Percentiles rank a stretch among this genome's conserved stretches.
phyloP scores from a whole-genome alignment of 495 filamentous ascomycete species.

The Talaromyces nanjingensis region DNA sequence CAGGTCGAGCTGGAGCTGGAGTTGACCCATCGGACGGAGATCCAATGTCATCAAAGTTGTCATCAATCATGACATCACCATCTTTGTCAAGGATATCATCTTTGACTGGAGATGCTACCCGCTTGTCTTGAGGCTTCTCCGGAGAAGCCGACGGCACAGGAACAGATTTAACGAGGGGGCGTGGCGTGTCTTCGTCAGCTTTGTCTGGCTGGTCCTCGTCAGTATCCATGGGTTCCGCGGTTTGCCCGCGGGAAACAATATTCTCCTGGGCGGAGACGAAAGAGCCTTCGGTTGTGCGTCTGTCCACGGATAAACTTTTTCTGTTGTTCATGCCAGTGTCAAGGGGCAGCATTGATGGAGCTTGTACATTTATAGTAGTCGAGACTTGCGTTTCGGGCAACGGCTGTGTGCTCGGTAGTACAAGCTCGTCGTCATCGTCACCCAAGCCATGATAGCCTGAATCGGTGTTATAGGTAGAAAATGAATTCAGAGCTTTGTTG shows the following conservation, averaged over 20 bases:
- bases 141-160: conserved; percentile 12
- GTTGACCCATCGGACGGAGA: conserved; percentile 58
- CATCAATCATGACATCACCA: conserved; percentile 43
- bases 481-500: conserved; percentile 25
- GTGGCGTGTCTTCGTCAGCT: conserved; percentile 12
- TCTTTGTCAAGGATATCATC: conserved; percentile 21
- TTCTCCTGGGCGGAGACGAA: conserved; percentile 67
- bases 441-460: conserved; percentile 79
- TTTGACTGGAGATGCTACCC: conserved; percentile 8
- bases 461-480: conserved; percentile 46
- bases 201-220: conserved; percentile 20
- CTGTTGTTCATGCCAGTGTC: conserved; percentile 27
- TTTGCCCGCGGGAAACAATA: conserved; percentile 31
- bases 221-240: conserved; percentile 27
- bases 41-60: conserved; percentile 45
- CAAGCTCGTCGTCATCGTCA: conserved; percentile 32
- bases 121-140: conserved; percentile 14
- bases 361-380: conserved; percentile 23
- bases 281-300: conserved; percentile 49
- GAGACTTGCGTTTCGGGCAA: conserved; percentile 1
- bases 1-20: conserved; percentile 52
- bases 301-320: conserved; percentile 29
- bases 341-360: conserved; percentile 28
- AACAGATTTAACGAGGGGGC: conserved; percentile 11
- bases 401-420: conserved; percentile 11